These are phyloP conservation scores for Teunomyces cretensis DNA, from an alignment of 805 yeast species.

Conservation along the genomic window DNA sequence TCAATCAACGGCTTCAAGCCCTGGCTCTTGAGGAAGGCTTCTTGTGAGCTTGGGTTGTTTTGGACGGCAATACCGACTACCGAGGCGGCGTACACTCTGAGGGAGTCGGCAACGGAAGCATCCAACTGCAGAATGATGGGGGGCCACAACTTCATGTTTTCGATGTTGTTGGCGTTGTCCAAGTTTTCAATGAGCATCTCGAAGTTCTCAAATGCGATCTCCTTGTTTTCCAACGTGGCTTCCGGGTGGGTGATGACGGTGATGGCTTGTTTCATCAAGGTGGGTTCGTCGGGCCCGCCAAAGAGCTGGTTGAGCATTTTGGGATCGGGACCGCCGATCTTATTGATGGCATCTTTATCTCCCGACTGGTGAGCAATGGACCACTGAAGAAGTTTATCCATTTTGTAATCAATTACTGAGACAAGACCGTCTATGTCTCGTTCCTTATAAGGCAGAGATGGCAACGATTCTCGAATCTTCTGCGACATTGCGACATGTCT, in stretches of 20 bases:
- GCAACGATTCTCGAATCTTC: conserved; percentile 3
- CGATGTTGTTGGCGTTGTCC: conserved; percentile 93
- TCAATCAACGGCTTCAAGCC: conserved; percentile 49
- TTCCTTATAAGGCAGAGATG: too few species aligned
- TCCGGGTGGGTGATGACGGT: conserved; percentile 56
- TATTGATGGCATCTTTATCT: conserved; percentile 64
- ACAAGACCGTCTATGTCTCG: too few species aligned
- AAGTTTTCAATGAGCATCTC: conserved; percentile 91
- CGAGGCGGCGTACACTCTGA: conserved; percentile 64
- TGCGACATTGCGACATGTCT: conserved; percentile 1
- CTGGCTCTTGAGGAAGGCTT: conserved; percentile 55
- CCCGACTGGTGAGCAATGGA: conserved; percentile 76
- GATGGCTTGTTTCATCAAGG: conserved; percentile 80
- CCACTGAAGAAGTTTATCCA: conserved; percentile 95
- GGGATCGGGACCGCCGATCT: conserved; percentile 76
- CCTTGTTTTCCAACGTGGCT: conserved; percentile 59
- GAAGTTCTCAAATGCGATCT: conserved; percentile 82
- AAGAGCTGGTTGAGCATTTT: conserved; percentile 74
- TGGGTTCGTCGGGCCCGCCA: conserved; percentile 80
- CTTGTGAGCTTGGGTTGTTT: conserved; percentile 78
- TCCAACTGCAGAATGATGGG: conserved; percentile 57
- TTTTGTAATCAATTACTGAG: too few species aligned
- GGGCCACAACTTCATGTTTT: conserved; percentile 79
- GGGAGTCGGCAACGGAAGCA: conserved; percentile 29
- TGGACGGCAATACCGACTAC: conserved; percentile 90